Evolutionary conservation across 768 basidiomycete genomes (phyloP).

Genomic region (Boletus huronensis): DNA sequence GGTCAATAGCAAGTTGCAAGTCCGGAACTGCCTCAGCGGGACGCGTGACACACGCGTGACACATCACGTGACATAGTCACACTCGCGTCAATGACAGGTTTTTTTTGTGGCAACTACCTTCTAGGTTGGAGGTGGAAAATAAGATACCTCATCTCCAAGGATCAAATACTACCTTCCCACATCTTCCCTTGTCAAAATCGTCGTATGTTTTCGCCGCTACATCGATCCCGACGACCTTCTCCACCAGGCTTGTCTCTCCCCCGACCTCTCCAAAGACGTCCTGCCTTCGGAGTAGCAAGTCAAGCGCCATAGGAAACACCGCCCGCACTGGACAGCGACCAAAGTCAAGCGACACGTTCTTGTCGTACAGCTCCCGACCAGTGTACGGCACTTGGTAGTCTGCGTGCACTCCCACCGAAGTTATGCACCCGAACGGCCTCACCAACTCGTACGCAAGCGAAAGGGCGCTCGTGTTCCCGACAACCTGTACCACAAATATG

Average conservation of each 20-base stretch:
- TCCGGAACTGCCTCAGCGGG: background rate
- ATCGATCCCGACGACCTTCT: constrained; percentile 58
- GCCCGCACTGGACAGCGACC: constrained; percentile 79
- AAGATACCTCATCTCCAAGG: constrained; percentile 49
- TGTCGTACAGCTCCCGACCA: constrained; percentile 59
- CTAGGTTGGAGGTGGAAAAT: too few species aligned
- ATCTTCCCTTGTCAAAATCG: constrained; percentile 65
- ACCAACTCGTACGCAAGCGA: constrained; percentile 67
- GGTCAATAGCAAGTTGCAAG: background rate
- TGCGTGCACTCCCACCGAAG: constrained; percentile 72
- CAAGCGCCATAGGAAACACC: constrained; percentile 70
- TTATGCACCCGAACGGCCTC: constrained; percentile 70
- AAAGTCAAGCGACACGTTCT: constrained; percentile 77
- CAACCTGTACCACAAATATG: constrained; percentile 43
- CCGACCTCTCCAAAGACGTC: constrained; percentile 77
- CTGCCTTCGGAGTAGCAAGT: constrained; percentile 63
- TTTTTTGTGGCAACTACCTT: background rate
- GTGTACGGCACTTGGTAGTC: constrained; percentile 52
- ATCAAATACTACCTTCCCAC: constrained; percentile 77
- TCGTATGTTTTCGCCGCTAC: constrained; percentile 57
- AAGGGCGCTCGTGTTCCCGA: constrained; percentile 64
- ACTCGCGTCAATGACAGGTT: background rate
- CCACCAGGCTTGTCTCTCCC: constrained; percentile 56
- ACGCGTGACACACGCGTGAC: constrained; percentile 18
- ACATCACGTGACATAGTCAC: constrained; percentile 24